Conservation (phyloP, 2,329 filamentous ascomycete species). For the Cyphellophora europaea region DNA sequence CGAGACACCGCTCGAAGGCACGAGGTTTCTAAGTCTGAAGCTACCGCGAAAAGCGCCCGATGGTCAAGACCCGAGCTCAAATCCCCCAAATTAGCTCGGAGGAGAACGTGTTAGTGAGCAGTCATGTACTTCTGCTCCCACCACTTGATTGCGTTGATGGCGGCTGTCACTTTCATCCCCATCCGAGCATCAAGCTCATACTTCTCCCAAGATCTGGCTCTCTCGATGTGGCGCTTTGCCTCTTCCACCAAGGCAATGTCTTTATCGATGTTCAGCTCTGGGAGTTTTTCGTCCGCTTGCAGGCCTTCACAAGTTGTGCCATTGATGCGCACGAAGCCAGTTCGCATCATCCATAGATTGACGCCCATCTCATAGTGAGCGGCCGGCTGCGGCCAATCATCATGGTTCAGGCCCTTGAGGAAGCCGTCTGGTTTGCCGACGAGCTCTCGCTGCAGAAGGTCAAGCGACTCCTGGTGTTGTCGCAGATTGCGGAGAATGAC, state of each 20-base stretch:
- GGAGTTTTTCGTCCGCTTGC: background rate
- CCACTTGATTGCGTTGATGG: conserved; percentile 32
- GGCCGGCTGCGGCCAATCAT: conserved; percentile 59
- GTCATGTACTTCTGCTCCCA: conserved; percentile 26
- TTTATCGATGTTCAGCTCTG: conserved; percentile 8
- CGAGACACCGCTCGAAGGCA: conserved; percentile 44
- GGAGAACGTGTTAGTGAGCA: too few relatives aligned
- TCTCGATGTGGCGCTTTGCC: conserved; percentile 47
- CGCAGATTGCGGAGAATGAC: conserved; percentile 57
- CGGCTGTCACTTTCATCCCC: conserved; percentile 39
- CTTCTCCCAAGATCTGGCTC: conserved; percentile 49
- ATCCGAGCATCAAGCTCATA: conserved; percentile 54
- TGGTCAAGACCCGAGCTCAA: too few relatives aligned
- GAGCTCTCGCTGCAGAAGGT: conserved; percentile 53
- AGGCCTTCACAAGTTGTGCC: background rate
- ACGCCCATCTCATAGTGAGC: conserved; percentile 83
- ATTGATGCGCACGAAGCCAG: conserved; percentile 21
- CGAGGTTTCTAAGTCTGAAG: conserved; percentile 40
- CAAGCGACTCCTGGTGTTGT: conserved; percentile 54
- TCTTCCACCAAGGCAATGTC: conserved; percentile 37
- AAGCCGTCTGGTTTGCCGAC: conserved; percentile 38
- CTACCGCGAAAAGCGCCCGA: too few relatives aligned
- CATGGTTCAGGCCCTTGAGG: conserved; percentile 42
- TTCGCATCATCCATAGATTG: conserved; percentile 63
- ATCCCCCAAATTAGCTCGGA: too few relatives aligned